A percentile compares a stretch with the other conserved stretches of the same genome.
These are phyloP conservation scores for Puccinia polysora DNA, from an alignment of 1,284 basidiomycete species.

Conservation along the genomic window DNA sequence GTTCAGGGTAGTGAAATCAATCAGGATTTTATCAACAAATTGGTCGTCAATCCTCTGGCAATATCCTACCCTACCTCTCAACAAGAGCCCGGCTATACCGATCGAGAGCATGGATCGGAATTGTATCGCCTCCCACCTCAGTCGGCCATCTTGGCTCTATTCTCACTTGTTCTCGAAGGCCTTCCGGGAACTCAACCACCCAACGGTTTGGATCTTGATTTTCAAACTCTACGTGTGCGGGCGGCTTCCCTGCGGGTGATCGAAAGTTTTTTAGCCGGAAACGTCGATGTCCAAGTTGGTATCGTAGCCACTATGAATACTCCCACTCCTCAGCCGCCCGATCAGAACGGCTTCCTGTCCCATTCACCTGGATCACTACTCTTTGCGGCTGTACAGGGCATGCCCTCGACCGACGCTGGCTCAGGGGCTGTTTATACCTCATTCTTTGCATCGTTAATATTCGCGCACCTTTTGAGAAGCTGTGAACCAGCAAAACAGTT, in stretches of 20 bases:
- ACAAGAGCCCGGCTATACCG: neutral
- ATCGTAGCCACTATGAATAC: slow-evolving; percentile 59
- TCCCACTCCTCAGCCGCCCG: slow-evolving; percentile 44
- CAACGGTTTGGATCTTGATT: slow-evolving; percentile 45
- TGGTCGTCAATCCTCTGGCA: slow-evolving; percentile 53
- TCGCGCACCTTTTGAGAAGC: slow-evolving; percentile 58
- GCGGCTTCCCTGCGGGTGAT: slow-evolving; percentile 44
- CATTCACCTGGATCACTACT: slow-evolving; percentile 57
- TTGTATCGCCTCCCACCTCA: slow-evolving; percentile 54
- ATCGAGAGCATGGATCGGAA: slow-evolving; percentile 45
- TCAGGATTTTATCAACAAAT: slow-evolving; percentile 57
- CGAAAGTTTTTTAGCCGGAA: slow-evolving; percentile 52
- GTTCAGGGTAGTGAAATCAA: slow-evolving; percentile 56
- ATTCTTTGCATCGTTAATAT: slow-evolving; percentile 57
- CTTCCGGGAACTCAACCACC: slow-evolving; percentile 52
- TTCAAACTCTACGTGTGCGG: slow-evolving; percentile 42
- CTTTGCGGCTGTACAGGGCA: slow-evolving; percentile 57
- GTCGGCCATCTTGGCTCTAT: slow-evolving; percentile 55
- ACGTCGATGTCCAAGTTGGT: slow-evolving; percentile 54
- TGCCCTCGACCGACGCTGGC: slow-evolving; percentile 50
- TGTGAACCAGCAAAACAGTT: slow-evolving; percentile 59
- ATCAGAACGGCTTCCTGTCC: slow-evolving; percentile 45
- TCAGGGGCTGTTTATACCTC: slow-evolving; percentile 58
- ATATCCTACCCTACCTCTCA: slow-evolving; percentile 1
- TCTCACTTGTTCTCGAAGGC: slow-evolving; percentile 51